Conservation (phyloP, 176 grass and related monocot genomes). For the maize (Zea mays) region DNA sequence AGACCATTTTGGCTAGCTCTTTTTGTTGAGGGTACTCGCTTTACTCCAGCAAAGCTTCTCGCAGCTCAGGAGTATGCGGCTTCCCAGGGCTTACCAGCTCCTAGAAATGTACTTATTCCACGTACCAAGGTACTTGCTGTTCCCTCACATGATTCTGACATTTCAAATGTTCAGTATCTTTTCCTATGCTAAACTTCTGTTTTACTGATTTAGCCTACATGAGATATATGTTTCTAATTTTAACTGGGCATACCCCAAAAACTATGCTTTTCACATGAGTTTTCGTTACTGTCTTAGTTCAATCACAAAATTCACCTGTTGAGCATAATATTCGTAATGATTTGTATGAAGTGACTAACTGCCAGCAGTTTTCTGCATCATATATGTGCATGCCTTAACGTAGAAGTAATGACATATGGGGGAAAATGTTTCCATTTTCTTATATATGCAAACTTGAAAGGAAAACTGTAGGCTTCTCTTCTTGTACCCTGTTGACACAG, state of each 20-base stretch:
- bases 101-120: conserved; percentile 91
- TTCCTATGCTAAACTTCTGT: neutral
- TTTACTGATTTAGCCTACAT: conserved; percentile 1
- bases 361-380: neutral
- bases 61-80: conserved; percentile 92
- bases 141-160: conserved; percentile 19
- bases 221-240: neutral
- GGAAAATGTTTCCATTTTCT: neutral
- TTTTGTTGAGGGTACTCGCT: conserved; percentile 86
- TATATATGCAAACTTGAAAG: conserved; percentile 6
- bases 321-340: neutral
- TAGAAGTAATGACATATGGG: neutral
- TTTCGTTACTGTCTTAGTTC: neutral
- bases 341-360: neutral
- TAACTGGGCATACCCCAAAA: neutral
- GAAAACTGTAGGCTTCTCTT: neutral
- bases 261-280: neutral
- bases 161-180: neutral
- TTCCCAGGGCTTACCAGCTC: conserved; percentile 67
- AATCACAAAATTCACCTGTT: neutral
- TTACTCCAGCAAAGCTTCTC: conserved; percentile 73
- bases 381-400: neutral
- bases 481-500: neutral
- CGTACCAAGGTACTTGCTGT: conserved; percentile 74
- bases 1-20: conserved; percentile 94